Evolutionary conservation across 1,284 basidiomycete genomes (phyloP), one percentile per base, ranked within the genome.

Genomic region (Ustilago sp.): DNA sequence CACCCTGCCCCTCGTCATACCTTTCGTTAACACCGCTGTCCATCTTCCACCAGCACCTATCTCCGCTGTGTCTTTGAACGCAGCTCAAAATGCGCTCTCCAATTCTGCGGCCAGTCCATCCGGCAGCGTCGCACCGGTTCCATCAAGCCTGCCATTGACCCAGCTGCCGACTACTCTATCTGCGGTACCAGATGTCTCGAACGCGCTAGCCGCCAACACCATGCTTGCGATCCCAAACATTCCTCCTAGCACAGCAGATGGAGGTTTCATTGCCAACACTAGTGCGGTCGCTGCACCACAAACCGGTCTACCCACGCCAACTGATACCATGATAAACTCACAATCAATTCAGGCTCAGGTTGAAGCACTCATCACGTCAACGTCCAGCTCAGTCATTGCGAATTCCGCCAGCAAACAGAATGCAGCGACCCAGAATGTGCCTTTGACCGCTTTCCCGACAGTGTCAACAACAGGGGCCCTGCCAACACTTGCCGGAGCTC

Each of bases 291-390:
- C 56, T 17, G 31, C 58, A 9, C 23, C 54, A 32, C 68, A 50
- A 7, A n/a, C 58, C 8, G 43, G 34, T 31, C 34, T 55, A n/a
- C 19, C 56, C 3, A 9, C 43, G n/a, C 15, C 61, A 2, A 28
- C 59, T 6, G 60, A 43, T n/a, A 19, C 45, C 6, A 67, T 67
- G 58, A 53, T 77, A 32, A 70, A 77, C 36, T 60, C 74, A 1
- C 74, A 67, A 23, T 51, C 63, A 31, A 72, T 77, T 19, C 74
- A 77, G 41, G 74, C 74, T 2, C 74, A 77, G 17, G 59, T 77
- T 7, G 69, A 73, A 47, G 74, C 74, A 3, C 53, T 77, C 45
- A 66, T 73, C 34, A 58, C 69, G 23, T 77, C 74, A 6, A 68
- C 70, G 2, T 73, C 70, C 19, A 73, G 41, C 50, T 67, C 64